A percentile compares a stretch with the other conserved stretches of the same genome.
Conservation (phyloP, 164 flowering plant species). For the Taxillus chinensis region DNA sequence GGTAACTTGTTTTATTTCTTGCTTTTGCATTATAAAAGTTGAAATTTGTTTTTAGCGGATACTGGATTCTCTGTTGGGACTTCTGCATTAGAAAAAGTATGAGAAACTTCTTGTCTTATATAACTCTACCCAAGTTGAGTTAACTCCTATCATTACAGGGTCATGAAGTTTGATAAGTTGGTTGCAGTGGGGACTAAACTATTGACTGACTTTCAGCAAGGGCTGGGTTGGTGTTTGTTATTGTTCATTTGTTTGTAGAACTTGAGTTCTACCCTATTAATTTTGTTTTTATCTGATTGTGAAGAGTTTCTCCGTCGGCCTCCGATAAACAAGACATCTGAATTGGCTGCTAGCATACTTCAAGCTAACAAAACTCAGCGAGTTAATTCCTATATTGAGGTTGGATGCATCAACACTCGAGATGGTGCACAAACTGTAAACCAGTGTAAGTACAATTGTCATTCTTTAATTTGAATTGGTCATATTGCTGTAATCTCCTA, state of each 20-base stretch:
- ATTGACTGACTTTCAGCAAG: constrained; percentile 40
- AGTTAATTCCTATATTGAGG: constrained; percentile 39
- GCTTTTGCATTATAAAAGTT: no score
- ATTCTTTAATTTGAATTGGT: background rate
- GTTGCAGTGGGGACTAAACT: constrained; percentile 32
- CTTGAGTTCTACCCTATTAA: background rate
- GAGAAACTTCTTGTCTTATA: background rate
- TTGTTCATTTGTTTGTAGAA: background rate
- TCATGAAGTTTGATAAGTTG: constrained; percentile 46
- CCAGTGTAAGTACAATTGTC: constrained; percentile 40
- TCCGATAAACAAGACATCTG: constrained; percentile 35
- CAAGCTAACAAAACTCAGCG: constrained; percentile 40
- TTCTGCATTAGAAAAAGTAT: background rate
- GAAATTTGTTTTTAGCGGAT: no score
- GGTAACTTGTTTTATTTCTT: background rate
- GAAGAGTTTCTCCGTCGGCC: constrained; percentile 45
- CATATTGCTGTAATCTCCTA: no score
- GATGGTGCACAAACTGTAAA: constrained; percentile 29
- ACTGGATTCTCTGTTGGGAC: no score
- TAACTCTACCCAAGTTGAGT: no score
- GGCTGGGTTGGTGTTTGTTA: constrained; percentile 32
- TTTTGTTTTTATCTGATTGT: background rate
- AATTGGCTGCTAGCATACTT: constrained; percentile 31
- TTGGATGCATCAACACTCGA: constrained; percentile 35
- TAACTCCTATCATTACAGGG: constrained; percentile 18